Evolutionary conservation across 2,329 filamentous ascomycete genomes (phyloP).

Genomic region (Podosphaera xanthii): DNA sequence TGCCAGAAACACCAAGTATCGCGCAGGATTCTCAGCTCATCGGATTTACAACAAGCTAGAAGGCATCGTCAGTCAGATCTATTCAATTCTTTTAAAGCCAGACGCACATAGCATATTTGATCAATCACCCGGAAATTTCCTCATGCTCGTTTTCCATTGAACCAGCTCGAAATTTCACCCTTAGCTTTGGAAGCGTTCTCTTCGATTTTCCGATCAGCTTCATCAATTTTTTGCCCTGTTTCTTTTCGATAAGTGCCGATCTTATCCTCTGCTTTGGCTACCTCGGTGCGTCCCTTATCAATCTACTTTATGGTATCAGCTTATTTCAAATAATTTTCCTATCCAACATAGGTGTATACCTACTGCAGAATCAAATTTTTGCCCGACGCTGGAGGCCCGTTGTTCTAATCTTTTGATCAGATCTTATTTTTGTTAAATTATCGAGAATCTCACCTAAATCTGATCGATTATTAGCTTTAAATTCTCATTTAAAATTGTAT

Average conservation of each 20-base stretch:
- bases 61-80: not conserved
- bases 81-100: not conserved
- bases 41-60: not conserved
- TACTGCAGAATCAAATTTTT: constrained; percentile 48
- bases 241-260: constrained; percentile 38
- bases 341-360: constrained; percentile 15
- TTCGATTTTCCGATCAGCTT: constrained; percentile 65
- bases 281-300: constrained; percentile 37
- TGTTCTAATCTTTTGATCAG: constrained; percentile 43
- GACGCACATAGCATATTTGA: not conserved
- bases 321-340: not conserved
- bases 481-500: not conserved
- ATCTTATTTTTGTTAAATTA: constrained; percentile 41
- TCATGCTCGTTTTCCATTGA: constrained; percentile 35
- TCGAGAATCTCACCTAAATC: constrained; percentile 44
- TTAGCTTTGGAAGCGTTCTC: constrained; percentile 61
- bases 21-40: not conserved
- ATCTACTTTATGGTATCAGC: constrained; percentile 20
- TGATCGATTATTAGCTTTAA: not conserved
- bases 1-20: not conserved
- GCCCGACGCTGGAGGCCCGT: constrained; percentile 35
- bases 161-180: constrained; percentile 66
- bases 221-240: constrained; percentile 51
- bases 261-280: constrained; percentile 36
- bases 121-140: not conserved